Evolutionary conservation across 352 stramenopile species (phyloP).

Genomic region (Aphanomyces astaci): DNA sequence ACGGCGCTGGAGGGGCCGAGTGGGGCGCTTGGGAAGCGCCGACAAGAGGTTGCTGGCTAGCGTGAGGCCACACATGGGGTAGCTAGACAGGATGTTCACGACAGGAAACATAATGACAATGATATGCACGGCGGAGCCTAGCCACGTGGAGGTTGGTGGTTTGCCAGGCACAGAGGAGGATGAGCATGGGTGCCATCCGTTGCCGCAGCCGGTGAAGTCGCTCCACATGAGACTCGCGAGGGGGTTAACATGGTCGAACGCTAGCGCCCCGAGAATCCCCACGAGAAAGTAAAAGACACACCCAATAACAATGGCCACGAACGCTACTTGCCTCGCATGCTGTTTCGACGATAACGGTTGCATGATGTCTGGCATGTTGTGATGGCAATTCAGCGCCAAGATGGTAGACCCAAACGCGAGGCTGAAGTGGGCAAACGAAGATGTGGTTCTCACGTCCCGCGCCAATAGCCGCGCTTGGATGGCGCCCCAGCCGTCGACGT

Average conservation of each 20-base stretch:
- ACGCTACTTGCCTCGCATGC: constrained; percentile 50
- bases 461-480: constrained; percentile 40
- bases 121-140: constrained; percentile 53
- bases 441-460: constrained; percentile 32
- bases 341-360: constrained; percentile 54
- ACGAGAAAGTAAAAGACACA: constrained; percentile 70
- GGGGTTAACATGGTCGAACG: constrained; percentile 74
- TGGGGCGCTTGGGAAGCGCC: constrained; percentile 48
- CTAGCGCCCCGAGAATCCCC: constrained; percentile 56
- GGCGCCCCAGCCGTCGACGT: constrained; percentile 40
- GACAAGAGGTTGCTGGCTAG: constrained; percentile 80
- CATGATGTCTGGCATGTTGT: constrained; percentile 80
- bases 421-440: constrained; percentile 75
- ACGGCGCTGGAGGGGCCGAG: constrained; percentile 40
- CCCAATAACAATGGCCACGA: constrained; percentile 49
- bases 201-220: constrained; percentile 66
- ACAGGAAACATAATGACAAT: constrained; percentile 74
- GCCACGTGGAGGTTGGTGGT: too few relatives aligned
- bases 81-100: constrained; percentile 74
- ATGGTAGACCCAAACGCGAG: constrained; percentile 70
- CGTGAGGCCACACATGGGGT: constrained; percentile 74
- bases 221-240: constrained; percentile 75
- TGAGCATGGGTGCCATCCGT: constrained; percentile 60
- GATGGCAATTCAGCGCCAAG: constrained; percentile 78
- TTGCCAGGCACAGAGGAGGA: constrained; percentile 6